These are phyloP conservation scores for Meyerozyma elateridarum DNA, from an alignment of 1,139 yeast species.

Conservation along the genomic window DNA sequence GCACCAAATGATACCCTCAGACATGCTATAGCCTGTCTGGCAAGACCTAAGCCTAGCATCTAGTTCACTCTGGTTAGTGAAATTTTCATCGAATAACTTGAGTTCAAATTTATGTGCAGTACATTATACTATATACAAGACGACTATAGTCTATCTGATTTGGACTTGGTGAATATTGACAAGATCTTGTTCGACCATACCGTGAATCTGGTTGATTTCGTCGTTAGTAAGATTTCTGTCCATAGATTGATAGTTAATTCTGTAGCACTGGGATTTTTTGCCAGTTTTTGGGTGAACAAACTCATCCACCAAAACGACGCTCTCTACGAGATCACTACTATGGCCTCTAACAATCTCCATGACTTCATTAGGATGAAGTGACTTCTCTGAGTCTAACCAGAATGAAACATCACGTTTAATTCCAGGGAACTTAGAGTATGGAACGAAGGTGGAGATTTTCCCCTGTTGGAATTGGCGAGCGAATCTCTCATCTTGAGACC, in stretches of 20 bases:
- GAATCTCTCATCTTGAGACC: constrained; percentile 85
- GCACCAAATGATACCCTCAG: too few species aligned
- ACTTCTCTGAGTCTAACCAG: constrained; percentile 59
- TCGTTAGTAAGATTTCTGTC: constrained; percentile 82
- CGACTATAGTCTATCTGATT: constrained; percentile 56
- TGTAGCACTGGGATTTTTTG: constrained; percentile 74
- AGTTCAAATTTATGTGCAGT: constrained; percentile 1
- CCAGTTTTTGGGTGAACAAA: constrained; percentile 83
- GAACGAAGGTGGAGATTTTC: constrained; percentile 67
- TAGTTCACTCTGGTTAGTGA: background rate
- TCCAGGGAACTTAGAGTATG: constrained; percentile 90
- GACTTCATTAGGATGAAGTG: constrained; percentile 78
- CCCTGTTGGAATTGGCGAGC: constrained; percentile 64
- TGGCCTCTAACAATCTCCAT: constrained; percentile 86
- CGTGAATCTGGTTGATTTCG: constrained; percentile 72
- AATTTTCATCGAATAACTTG: background rate
- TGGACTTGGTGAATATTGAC: constrained; percentile 51
- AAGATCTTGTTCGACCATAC: constrained; percentile 54
- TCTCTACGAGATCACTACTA: constrained; percentile 88
- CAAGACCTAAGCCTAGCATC: too few species aligned
- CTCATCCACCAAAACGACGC: constrained; percentile 74
- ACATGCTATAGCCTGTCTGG: too few species aligned
- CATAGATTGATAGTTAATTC: constrained; percentile 93
- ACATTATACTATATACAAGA: background rate
- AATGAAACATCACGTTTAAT: constrained; percentile 84